These are phyloP conservation scores for Solanum arcanum DNA, from an alignment of 257 asterid species.

Conservation along the genomic window DNA sequence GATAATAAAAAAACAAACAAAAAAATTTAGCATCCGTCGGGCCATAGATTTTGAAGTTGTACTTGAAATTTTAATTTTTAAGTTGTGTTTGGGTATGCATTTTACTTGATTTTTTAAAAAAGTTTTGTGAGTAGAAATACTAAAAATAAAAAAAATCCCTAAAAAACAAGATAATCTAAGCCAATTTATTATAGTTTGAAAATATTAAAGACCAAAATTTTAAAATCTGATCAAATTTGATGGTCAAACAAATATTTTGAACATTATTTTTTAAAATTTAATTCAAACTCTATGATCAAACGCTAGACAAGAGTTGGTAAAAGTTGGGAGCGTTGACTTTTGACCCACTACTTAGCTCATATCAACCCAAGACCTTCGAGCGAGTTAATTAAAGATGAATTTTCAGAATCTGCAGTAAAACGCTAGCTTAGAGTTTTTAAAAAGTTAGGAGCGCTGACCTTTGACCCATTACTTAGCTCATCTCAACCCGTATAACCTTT, in stretches of 20 bases:
- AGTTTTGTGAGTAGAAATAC: not conserved
- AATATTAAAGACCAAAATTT: not conserved
- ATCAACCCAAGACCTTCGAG: too few species aligned
- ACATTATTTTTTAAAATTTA: not conserved
- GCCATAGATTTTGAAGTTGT: not conserved
- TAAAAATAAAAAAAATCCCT: too few species aligned
- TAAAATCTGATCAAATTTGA: not conserved
- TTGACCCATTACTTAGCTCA: not conserved
- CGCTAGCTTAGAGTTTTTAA: fast-evolving
- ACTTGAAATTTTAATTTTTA: not conserved
- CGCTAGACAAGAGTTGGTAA: not conserved
- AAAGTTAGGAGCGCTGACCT: not conserved
- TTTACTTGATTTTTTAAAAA: too few species aligned
- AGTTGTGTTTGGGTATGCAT: not conserved
- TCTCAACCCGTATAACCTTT: not conserved
- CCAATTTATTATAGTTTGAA: fast-evolving
- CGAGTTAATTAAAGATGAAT: not conserved
- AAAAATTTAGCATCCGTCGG: too few species aligned
- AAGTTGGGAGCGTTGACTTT: not conserved
- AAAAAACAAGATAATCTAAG: too few species aligned
- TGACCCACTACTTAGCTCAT: too few species aligned
- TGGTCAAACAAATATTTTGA: not conserved
- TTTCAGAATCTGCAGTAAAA: not conserved
- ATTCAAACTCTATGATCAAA: too few species aligned
- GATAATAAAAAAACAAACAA: not conserved